Evolutionary conservation across 257 asterid genomes (phyloP), one percentile per base, ranked within the genome.

Genomic region (Cruciata laevipes): DNA sequence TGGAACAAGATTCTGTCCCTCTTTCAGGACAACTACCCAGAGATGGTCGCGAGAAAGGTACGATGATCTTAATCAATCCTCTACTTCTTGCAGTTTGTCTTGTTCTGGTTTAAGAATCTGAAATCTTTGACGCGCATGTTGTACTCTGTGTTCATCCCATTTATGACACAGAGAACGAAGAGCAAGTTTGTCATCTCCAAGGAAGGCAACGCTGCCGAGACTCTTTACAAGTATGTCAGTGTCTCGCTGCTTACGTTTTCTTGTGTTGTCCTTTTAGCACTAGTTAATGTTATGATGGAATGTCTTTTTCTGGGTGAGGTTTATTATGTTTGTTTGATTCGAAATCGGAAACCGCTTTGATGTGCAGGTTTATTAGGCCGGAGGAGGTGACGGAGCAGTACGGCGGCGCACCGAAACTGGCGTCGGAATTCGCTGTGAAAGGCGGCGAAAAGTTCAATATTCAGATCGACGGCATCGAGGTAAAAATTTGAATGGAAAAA

Each of bases 381-480:
- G 98, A 91, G 74, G 79, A 83, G 61, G 73, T 91, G 23, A 95
- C 98, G 38, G 86, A 83, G 67, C 96, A 81, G 79, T 91, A 87
- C 57, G 98, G 64, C 71, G 88, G 91, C 17, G 87, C 89, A 2
- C 83, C 95, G 17, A 86, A 84, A 77, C 97, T 97, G 71, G 97
- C 97, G 3, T 93, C 99, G 1, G 97, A 93, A 76, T 93, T 91
- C 74, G 51, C 89, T 1, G 87, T 89, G 49, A 91, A 89, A 60
- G 95, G 95, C 3, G 98, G 96, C 24, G 98, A 91, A 74, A 91
- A 83, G 84, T 96, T 91, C 71, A 89, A 91, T 76, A 91, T 91
- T 65, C 94, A 89, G 73, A 93, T 93, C 42, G 99, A 90, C 73
- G 99, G 99, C 77, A 90, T 93, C 76, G 97, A 90, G 97, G 99